Conservation (phyloP, 1,284 basidiomycete genomes). For the Anthracocystis walkeri region DNA sequence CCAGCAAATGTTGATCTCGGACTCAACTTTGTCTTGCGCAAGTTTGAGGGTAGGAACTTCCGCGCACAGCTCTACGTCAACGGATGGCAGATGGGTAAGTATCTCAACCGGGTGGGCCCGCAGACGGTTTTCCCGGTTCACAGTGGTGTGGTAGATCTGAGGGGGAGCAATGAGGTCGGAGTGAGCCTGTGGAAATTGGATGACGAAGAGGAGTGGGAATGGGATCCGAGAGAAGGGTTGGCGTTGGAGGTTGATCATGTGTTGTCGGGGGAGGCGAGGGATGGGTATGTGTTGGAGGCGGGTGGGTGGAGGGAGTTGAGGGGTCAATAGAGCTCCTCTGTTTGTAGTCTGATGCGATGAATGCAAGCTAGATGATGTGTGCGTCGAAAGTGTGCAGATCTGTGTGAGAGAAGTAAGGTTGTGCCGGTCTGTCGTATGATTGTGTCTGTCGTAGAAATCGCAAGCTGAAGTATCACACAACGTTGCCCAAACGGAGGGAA, state of each 20-base stretch:
- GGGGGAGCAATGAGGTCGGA: slow-evolving; percentile 41
- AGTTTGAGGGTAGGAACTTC: background rate
- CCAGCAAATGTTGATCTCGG: slow-evolving; percentile 31
- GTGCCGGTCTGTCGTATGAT: background rate
- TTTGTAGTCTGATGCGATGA: background rate
- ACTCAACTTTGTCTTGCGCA: slow-evolving; percentile 25
- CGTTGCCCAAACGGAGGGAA: too few species aligned
- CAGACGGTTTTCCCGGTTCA: slow-evolving; percentile 51
- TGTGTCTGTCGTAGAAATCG: background rate
- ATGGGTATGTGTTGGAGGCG: slow-evolving; percentile 25
- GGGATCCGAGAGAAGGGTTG: slow-evolving; percentile 31
- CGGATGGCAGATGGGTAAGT: slow-evolving; percentile 62
- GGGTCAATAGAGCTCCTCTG: background rate
- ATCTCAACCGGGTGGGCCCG: slow-evolving; percentile 41
- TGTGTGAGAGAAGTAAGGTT: too few species aligned
- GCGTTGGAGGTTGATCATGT: slow-evolving; percentile 34
- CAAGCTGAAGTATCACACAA: slow-evolving; percentile 3
- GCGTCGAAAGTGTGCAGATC: background rate
- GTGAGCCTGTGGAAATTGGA: slow-evolving; percentile 46
- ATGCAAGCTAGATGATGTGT: background rate
- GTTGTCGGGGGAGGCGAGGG: slow-evolving; percentile 33
- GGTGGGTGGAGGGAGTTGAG: slow-evolving; percentile 42
- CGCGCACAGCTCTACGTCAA: slow-evolving; percentile 58
- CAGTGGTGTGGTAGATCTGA: slow-evolving; percentile 34
- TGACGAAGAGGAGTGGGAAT: slow-evolving; percentile 12